Base-by-base conservation (phyloP, 768 basidiomycete genomes). In the Glaciozyma martinii region DNA sequence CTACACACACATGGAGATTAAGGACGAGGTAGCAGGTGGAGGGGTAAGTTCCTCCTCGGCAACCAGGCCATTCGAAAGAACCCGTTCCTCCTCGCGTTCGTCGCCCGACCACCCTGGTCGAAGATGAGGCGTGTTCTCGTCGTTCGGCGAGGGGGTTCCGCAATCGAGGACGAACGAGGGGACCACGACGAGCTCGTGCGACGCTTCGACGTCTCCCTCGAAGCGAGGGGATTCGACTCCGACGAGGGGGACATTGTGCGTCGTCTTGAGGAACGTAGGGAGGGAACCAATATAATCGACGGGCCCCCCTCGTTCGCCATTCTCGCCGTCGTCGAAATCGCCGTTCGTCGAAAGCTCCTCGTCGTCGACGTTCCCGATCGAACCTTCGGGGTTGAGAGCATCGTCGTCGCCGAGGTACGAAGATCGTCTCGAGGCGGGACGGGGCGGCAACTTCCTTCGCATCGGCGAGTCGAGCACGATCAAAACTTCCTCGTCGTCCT, bases 251-350 rank as follows among this genome's bases (percentile, higher is more conserved):
- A 27, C 16, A 0, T 42, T 25, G n/a, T 43, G 42, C 16, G 40
- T 42, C 42, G 56, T 21, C 32, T 55, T 57, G 49, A 68, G 61
- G 59, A 53, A 62, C 2, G 63, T 52, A 4, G 67, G 67, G 2
- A 68, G 44, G 43, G 60, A 68, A 1, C 67, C 67, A 23, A 65
- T 57, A 46, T 59, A 68, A 21, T 62, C 61, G 50, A 53, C 12
- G 32, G 59, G 42, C 33, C 27, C 49, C 21, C 16, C 15, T 32
- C 21, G 37, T 33, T 61, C 50, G 10, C 44, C 56, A 16, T 30
- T 37, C n/a, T 56, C 40, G 16, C 55, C 19, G 1, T 65, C 64
- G 4, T 43, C 16, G 23, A 66, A 59, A 40, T 61, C 65, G 27
- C 63, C 30, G 29, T 66, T 65, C 46, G 64, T 46, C 5, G 42